Evolutionary conservation across 352 stramenopile species (phyloP).

Genomic region (Thraustotheca clavata): DNA sequence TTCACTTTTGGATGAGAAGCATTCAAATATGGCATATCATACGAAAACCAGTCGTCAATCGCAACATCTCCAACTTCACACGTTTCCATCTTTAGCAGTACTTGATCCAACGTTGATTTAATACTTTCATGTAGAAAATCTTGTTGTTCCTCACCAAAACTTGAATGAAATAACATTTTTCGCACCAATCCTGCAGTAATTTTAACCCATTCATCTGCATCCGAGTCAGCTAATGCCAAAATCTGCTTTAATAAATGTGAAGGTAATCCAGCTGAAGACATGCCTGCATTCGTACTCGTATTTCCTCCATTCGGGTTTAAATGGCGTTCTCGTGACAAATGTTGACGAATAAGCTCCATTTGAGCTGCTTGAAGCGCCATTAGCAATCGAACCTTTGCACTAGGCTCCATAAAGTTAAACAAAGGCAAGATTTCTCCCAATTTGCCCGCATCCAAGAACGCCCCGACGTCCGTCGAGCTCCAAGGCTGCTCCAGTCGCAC

Average conservation of each 20-base stretch:
- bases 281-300: neutral
- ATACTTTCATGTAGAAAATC: slow-evolving; percentile 10
- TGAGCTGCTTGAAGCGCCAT: slow-evolving; percentile 12
- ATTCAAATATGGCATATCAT: slow-evolving; percentile 19
- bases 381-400: slow-evolving; percentile 17
- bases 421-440: slow-evolving; percentile 4
- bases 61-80: neutral
- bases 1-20: neutral
- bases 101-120: slow-evolving; percentile 5
- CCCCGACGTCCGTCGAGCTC: slow-evolving; percentile 19
- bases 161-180: slow-evolving; percentile 9
- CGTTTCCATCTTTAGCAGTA: neutral
- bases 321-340: slow-evolving; percentile 16
- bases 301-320: neutral
- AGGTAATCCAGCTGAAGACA: neutral
- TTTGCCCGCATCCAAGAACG: slow-evolving; percentile 19
- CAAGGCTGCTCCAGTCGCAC: slow-evolving; percentile 18
- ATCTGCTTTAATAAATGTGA: slow-evolving; percentile 15
- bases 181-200: slow-evolving; percentile 9
- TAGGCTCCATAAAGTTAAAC: slow-evolving; percentile 16
- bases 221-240: neutral
- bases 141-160: neutral
- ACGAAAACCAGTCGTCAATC: slow-evolving; percentile 19
- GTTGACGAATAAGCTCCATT: slow-evolving; percentile 14
- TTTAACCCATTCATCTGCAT: slow-evolving; percentile 20